Percentiles rank a stretch among this genome's conserved stretches.
Evolutionary conservation across 768 basidiomycete species (phyloP).

Genomic region (Leccinum barrowsii): DNA sequence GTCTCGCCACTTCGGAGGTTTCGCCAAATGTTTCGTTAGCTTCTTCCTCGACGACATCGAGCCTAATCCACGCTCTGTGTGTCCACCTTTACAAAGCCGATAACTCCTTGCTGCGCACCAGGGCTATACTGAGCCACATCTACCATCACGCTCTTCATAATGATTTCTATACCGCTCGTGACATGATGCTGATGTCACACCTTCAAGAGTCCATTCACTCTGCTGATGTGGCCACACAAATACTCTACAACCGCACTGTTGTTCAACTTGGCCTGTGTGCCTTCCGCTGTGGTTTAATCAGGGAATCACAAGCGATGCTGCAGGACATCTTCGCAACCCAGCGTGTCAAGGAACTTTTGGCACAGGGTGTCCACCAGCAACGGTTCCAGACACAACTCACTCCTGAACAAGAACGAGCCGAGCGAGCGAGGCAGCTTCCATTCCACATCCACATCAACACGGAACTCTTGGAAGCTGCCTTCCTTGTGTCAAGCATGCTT

Average conservation of each 20-base stretch:
- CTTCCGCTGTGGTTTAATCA: constrained; percentile 91
- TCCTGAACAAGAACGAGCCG: constrained; percentile 95
- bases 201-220: constrained; percentile 95
- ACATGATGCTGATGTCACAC: constrained; percentile 99
- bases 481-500: constrained; percentile 97
- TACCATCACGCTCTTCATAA: constrained; percentile 97
- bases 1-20: constrained; percentile 53
- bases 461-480: constrained; percentile 94
- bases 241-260: constrained; percentile 95
- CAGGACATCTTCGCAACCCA: constrained; percentile 97
- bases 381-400: constrained; percentile 76
- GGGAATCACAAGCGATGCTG: constrained; percentile 88
- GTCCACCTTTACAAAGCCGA: constrained; percentile 90
- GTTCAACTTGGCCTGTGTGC: constrained; percentile 97
- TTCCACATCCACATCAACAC: constrained; percentile 99
- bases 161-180: constrained; percentile 93
- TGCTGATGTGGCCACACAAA: constrained; percentile 95
- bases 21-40: constrained; percentile 61
- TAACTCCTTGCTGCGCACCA: constrained; percentile 88
- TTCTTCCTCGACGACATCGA: constrained; percentile 54
- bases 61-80: constrained; percentile 85
- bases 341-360: constrained; percentile 94
- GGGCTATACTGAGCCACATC: constrained; percentile 96
- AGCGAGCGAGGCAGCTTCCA: constrained; percentile 91
- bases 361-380: constrained; percentile 93